Evolutionary conservation across 202 grass and related monocot genomes (phyloP).

Genomic region (Panicum virgatum): DNA sequence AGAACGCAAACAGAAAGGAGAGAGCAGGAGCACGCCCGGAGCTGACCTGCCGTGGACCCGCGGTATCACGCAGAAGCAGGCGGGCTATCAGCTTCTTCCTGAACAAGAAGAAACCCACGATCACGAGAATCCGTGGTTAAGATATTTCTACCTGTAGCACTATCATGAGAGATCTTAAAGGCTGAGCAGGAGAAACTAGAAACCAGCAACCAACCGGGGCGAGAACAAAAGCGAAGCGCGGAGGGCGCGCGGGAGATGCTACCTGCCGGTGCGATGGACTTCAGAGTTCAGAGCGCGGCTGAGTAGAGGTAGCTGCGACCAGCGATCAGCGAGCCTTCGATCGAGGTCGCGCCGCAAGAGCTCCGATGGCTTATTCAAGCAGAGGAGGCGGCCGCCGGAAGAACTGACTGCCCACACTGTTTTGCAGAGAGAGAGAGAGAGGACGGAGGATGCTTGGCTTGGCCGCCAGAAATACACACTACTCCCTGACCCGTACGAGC

Average conservation of each 20-base stretch:
- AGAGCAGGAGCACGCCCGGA: background rate
- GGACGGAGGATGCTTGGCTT: background rate
- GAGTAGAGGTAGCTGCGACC: background rate
- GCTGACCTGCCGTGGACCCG: slow-evolving; percentile 12
- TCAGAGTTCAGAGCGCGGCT: background rate
- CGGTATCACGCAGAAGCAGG: background rate
- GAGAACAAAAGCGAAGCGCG: background rate
- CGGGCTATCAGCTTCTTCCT: background rate
- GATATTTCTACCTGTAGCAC: background rate
- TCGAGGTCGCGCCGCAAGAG: slow-evolving; percentile 16
- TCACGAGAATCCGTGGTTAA: background rate
- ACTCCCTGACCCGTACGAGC: background rate
- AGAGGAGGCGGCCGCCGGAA: slow-evolving; percentile 20
- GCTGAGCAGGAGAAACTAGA: background rate
- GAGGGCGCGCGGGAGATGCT: background rate
- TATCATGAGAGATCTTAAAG: slow-evolving; percentile 19
- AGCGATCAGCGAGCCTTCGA: background rate
- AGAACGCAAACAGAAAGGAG: background rate
- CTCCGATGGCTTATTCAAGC: background rate
- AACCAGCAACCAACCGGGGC: background rate
- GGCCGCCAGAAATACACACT: slow-evolving; percentile 13
- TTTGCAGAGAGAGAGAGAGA: background rate
- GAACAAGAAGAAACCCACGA: background rate
- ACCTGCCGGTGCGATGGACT: background rate
- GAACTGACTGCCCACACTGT: slow-evolving; percentile 5